A percentile compares a stretch with the other conserved stretches of the same genome.
Conservation (phyloP, 23 red algal genomes). For the Gracilaria domingensis region DNA sequence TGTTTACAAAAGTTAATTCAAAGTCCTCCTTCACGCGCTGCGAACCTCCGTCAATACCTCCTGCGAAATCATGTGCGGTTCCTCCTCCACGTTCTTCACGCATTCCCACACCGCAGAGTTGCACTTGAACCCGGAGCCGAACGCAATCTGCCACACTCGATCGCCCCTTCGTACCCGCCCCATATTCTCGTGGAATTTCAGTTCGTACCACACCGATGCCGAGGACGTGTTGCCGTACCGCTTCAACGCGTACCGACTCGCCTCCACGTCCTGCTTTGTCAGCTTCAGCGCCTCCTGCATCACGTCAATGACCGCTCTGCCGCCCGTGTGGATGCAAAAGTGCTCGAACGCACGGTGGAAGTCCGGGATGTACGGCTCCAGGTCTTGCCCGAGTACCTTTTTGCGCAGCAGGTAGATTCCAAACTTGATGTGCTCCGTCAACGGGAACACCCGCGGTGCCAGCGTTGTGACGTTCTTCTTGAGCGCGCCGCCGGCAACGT, state of each 20-base stretch:
- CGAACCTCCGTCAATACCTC: constrained; percentile 15
- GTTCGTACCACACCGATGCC: constrained; percentile 98
- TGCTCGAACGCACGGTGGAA: constrained; percentile 97
- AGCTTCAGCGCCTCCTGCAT: constrained; percentile 91
- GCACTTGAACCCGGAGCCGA: constrained; percentile 99
- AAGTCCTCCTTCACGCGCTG: neutral
- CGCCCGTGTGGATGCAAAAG: constrained; percentile 99
- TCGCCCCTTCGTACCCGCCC: constrained; percentile 86
- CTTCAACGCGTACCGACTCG: constrained; percentile 85
- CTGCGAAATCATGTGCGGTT: neutral
- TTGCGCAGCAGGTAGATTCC: constrained; percentile 69
- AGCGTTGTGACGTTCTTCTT: constrained; percentile 90
- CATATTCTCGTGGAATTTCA: constrained; percentile 86
- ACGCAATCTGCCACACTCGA: constrained; percentile 96
- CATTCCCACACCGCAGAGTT: constrained; percentile 97
- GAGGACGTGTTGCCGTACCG: constrained; percentile 95
- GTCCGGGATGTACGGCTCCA: constrained; percentile 90
- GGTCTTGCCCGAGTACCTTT: constrained; percentile 37
- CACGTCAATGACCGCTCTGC: constrained; percentile 95
- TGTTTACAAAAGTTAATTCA: neutral
- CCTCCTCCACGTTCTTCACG: constrained; percentile 60
- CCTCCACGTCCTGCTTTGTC: constrained; percentile 77
- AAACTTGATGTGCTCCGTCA: constrained; percentile 91
- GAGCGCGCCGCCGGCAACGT: constrained; percentile 90
- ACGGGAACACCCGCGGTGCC: constrained; percentile 91